Conservation (phyloP, 2,329 filamentous ascomycete genomes). For the Penicillium paneum region DNA sequence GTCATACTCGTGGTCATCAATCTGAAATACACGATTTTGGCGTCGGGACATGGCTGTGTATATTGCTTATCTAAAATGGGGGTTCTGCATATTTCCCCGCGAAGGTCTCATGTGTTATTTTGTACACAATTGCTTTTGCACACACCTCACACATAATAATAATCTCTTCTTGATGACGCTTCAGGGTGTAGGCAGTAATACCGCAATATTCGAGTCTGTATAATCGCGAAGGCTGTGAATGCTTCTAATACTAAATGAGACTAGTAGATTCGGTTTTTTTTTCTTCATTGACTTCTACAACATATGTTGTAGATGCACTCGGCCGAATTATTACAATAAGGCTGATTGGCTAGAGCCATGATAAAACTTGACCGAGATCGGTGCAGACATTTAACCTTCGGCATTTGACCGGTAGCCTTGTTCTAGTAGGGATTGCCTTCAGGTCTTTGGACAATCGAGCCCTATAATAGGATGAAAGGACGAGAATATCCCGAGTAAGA, state of each 20-base stretch:
- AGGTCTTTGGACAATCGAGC: not conserved
- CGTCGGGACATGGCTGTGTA: slow-evolving; percentile 8
- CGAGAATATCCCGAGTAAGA: not conserved
- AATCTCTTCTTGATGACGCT: not conserved
- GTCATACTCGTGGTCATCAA: not conserved
- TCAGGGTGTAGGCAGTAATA: not conserved
- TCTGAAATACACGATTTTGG: slow-evolving; percentile 1
- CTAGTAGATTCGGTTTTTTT: not conserved
- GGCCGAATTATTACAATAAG: not conserved
- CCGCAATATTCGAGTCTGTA: not conserved
- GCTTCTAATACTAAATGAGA: not conserved
- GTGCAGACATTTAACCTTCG: not conserved
- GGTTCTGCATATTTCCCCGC: not conserved
- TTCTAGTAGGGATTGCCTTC: not conserved
- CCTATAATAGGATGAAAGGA: not conserved
- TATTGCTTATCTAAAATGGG: slow-evolving; percentile 5
- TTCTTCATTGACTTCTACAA: not conserved
- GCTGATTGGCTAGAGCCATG: not conserved
- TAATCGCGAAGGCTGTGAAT: not conserved
- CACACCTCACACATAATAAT: slow-evolving; percentile 1
- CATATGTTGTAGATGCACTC: not conserved
- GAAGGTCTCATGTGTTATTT: slow-evolving; percentile 5
- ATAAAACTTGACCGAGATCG: not conserved
- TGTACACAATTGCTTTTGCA: slow-evolving; percentile 11
- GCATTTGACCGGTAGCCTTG: slow-evolving; percentile 5